A percentile compares a stretch with the other conserved stretches of the same genome.
Evolutionary conservation across 2,329 filamentous ascomycete species (phyloP).

Genomic region (Aureobasidium sp.): DNA sequence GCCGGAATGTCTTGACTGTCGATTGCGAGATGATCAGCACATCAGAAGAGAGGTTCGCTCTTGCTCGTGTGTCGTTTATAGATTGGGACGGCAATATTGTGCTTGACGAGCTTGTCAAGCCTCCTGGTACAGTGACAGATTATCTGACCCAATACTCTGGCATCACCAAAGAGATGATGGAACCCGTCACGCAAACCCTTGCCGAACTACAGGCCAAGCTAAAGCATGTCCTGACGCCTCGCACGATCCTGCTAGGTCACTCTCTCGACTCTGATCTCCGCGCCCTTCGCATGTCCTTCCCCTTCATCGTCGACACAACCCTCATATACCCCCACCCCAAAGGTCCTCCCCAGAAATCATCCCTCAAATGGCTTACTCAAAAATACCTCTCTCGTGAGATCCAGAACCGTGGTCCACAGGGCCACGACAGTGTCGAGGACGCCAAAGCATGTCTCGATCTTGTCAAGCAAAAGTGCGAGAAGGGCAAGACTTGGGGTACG

Average conservation of each 20-base stretch:
- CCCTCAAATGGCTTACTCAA: constrained; percentile 78
- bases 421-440: constrained; percentile 90
- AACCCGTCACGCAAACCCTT: constrained; percentile 73
- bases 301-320: constrained; percentile 86
- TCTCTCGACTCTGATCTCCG: constrained; percentile 76
- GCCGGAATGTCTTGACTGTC: constrained; percentile 67
- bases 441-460: constrained; percentile 85
- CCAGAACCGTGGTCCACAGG: constrained; percentile 63
- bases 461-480: constrained; percentile 91
- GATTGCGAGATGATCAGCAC: constrained; percentile 99
- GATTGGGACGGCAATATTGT: constrained; percentile 76
- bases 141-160: constrained; percentile 82
- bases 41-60: constrained; percentile 60
- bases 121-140: constrained; percentile 76
- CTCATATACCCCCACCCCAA: constrained; percentile 84
- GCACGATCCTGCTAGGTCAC: constrained; percentile 68
- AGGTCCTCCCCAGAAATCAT: constrained; percentile 81
- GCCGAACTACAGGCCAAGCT: constrained; percentile 71
- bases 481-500: constrained; percentile 76
- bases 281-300: constrained; percentile 77
- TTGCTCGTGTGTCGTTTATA: constrained; percentile 82
- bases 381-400: constrained; percentile 83
- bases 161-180: constrained; percentile 79
- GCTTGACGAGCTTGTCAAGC: constrained; percentile 87
- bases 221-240: constrained; percentile 55